phyloP scores from a whole-genome alignment of 331 rosid species.

The Telfairia occidentalis region DNA sequence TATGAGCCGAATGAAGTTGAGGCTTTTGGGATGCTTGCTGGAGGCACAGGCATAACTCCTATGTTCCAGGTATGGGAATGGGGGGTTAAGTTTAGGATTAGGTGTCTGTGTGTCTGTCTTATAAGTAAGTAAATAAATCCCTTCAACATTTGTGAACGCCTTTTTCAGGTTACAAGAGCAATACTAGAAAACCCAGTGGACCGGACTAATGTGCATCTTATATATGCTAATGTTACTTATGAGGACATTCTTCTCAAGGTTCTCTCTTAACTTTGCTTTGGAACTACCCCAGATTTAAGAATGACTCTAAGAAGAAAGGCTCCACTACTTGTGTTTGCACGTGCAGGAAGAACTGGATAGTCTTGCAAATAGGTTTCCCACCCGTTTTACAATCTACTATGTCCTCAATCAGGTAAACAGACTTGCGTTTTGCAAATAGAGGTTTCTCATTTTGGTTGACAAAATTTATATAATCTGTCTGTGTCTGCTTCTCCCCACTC shows the following conservation, averaged over 20 bases:
- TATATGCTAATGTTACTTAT: constrained; percentile 56
- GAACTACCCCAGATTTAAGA: neutral
- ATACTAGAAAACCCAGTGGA: constrained; percentile 61
- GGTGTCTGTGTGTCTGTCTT: neutral
- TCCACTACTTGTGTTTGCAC: constrained; percentile 12
- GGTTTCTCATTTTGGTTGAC: neutral
- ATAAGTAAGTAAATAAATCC: neutral
- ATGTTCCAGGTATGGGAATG: constrained; percentile 82
- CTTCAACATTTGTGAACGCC: neutral
- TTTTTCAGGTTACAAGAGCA: constrained; percentile 32
- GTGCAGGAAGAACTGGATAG: constrained; percentile 33
- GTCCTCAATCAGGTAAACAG: constrained; percentile 34
- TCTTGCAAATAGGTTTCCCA: constrained; percentile 19
- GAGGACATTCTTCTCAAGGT: constrained; percentile 71
- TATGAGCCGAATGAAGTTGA: constrained; percentile 51
- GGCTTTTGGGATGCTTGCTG: constrained; percentile 74
- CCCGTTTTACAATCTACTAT: constrained; percentile 25
- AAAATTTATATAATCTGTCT: neutral
- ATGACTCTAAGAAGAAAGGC: too few species aligned
- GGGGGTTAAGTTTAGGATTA: neutral
- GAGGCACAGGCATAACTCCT: constrained; percentile 78
- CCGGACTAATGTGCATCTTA: constrained; percentile 40
- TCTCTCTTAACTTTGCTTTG: neutral
- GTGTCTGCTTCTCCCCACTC: too few species aligned
- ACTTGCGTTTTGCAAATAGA: neutral